Conservation (phyloP, 2,329 filamentous ascomycete genomes). For the Verticillium alfalfae region DNA sequence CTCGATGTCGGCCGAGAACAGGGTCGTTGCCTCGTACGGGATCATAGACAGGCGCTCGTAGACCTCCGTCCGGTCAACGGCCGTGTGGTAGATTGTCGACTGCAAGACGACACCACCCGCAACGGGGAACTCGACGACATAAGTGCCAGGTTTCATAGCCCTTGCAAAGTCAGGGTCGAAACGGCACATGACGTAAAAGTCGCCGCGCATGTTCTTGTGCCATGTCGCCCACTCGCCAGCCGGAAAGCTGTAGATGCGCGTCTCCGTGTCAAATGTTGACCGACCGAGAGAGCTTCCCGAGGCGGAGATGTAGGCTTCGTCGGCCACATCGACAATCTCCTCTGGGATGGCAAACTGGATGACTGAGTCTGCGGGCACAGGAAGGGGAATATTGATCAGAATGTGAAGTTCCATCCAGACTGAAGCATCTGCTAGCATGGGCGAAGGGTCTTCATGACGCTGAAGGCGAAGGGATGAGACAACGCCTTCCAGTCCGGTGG, state of each 20-base stretch:
- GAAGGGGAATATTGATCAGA: slow-evolving; percentile 3
- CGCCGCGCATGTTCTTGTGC: slow-evolving; percentile 9
- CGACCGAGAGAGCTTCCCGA: neutral
- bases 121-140: slow-evolving; percentile 7
- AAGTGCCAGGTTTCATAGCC: slow-evolving; percentile 4
- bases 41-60: slow-evolving; percentile 2
- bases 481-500: slow-evolving; percentile 6
- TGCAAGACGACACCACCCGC: slow-evolving; percentile 1
- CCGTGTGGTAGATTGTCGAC: slow-evolving; percentile 3
- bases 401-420: slow-evolving; percentile 9
- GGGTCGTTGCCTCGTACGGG: slow-evolving; percentile 1
- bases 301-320: neutral
- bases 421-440: slow-evolving; percentile 1
- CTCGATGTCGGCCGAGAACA: slow-evolving; percentile 5
- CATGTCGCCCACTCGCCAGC: slow-evolving; percentile 6
- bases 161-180: slow-evolving; percentile 4
- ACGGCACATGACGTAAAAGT: slow-evolving; percentile 11
- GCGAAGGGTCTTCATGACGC: slow-evolving; percentile 1
- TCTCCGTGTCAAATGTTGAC: slow-evolving; percentile 2
- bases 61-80: slow-evolving; percentile 2
- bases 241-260: slow-evolving; percentile 1
- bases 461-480: slow-evolving; percentile 6
- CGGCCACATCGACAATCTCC: slow-evolving; percentile 5
- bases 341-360: slow-evolving; percentile 5
- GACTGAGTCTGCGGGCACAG: slow-evolving; percentile 1